phyloP scores from a whole-genome alignment of 2,329 filamentous ascomycete genomes.

The Arachnomyces sp. region DNA sequence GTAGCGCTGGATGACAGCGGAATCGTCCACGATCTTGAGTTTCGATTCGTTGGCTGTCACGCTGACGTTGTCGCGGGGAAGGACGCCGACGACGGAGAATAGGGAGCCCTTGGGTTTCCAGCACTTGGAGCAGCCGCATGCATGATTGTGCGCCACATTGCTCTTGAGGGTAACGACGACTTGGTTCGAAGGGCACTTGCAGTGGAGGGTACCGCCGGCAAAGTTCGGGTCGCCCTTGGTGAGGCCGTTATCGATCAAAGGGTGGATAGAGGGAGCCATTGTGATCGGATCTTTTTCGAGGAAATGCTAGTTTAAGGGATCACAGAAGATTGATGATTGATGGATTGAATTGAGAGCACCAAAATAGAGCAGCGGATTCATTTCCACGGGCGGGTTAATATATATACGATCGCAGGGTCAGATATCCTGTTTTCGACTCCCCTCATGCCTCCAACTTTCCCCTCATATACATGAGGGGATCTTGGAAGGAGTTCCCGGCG shows the following conservation, averaged over 20 bases:
- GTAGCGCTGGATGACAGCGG: conserved; percentile 53
- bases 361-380: too few species aligned
- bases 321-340: too few species aligned
- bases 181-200: conserved; percentile 50
- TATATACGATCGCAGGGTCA: too few species aligned
- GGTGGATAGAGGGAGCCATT: conserved; percentile 47
- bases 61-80: conserved; percentile 47
- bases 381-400: too few species aligned
- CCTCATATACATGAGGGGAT: too few species aligned
- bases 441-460: too few species aligned
- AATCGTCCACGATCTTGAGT: conserved; percentile 48
- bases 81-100: conserved; percentile 58
- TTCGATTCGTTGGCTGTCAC: conserved; percentile 55
- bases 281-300: background rate
- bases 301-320: conserved; percentile 1
- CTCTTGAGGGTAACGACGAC: conserved; percentile 52
- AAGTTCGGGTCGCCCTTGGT: conserved; percentile 49
- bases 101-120: conserved; percentile 60
- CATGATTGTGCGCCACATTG: conserved; percentile 62
- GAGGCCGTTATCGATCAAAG: conserved; percentile 56
- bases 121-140: conserved; percentile 65
- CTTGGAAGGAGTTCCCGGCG: too few species aligned
- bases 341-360: too few species aligned
- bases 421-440: too few species aligned
- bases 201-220: conserved; percentile 54